Conservation (phyloP, 805 yeast species). For the Candida sphagnicola region DNA sequence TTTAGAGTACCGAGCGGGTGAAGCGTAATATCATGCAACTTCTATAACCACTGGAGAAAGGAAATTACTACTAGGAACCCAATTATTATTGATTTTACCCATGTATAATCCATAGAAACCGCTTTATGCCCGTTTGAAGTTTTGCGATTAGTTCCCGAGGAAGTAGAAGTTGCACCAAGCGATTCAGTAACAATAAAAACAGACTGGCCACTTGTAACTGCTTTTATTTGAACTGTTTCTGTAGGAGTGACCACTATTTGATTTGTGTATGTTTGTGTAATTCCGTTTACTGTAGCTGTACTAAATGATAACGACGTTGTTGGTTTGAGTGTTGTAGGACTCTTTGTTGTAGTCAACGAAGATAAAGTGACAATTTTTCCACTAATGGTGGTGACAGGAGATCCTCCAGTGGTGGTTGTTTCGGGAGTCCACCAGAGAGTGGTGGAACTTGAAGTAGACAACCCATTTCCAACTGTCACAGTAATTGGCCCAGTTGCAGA, state of each 20-base stretch:
- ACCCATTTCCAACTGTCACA: not conserved
- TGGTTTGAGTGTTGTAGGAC: not conserved
- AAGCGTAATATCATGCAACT: no score
- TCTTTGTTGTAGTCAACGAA: constrained; percentile 6
- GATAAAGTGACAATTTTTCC: constrained; percentile 2
- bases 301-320: constrained; percentile 3
- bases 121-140: not conserved
- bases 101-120: not conserved
- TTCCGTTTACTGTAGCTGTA: constrained; percentile 5
- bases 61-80: not conserved
- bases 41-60: not conserved
- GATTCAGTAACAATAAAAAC: not conserved
- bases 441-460: not conserved
- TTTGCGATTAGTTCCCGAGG: no score
- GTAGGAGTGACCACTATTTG: not conserved
- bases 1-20: no score
- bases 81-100: not conserved
- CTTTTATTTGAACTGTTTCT: not conserved
- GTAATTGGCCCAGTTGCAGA: not conserved
- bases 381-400: constrained; percentile 5
- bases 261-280: constrained; percentile 3
- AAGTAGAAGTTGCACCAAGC: no score
- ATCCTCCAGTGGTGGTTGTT: constrained; percentile 6
- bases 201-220: not conserved
- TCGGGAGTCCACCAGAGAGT: not conserved